Percentiles rank a stretch among this genome's conserved stretches.
phyloP scores from a whole-genome alignment of 2,329 filamentous ascomycete genomes.

The Sclerotinia minor region DNA sequence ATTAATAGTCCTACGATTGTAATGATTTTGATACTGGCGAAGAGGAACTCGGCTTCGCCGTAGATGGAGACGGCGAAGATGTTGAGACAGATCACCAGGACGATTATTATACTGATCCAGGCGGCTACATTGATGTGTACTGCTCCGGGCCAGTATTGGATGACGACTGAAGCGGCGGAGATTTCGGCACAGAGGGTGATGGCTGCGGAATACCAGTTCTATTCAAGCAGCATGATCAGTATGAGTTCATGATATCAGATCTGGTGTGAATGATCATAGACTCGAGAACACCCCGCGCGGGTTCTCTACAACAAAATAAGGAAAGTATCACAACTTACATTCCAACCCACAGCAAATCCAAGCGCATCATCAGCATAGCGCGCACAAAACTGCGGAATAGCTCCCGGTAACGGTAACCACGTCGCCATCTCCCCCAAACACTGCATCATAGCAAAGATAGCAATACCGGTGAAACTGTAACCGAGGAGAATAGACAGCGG shows the following conservation, averaged over 20 bases:
- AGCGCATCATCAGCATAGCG: constrained; percentile 52
- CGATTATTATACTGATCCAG: constrained; percentile 48
- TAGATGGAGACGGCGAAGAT: constrained; percentile 59
- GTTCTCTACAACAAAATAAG: no score
- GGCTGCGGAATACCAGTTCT: constrained; percentile 40
- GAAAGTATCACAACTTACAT: constrained; percentile 66
- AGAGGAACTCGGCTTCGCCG: constrained; percentile 63
- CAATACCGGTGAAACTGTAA: constrained; percentile 53
- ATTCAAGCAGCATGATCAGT: constrained; percentile 21
- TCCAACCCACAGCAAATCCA: constrained; percentile 58
- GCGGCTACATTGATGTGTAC: constrained; percentile 38
- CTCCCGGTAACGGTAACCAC: constrained; percentile 53
- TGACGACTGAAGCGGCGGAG: constrained; percentile 51
- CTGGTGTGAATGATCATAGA: not conserved
- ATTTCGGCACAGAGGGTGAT: constrained; percentile 50
- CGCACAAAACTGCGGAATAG: constrained; percentile 50
- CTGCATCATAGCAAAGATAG: constrained; percentile 53
- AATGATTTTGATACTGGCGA: constrained; percentile 56
- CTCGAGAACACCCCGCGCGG: no score
- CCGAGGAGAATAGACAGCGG: constrained; percentile 55
- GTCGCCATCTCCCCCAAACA: constrained; percentile 55
- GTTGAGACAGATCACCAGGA: constrained; percentile 48
- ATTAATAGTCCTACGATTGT: constrained; percentile 65
- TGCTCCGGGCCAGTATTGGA: constrained; percentile 49
- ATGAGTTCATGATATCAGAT: not conserved